Evolutionary conservation across 345 rosid species (phyloP), one percentile per base, ranked within the genome.

Genomic region (Lumnitzera racemosa): DNA sequence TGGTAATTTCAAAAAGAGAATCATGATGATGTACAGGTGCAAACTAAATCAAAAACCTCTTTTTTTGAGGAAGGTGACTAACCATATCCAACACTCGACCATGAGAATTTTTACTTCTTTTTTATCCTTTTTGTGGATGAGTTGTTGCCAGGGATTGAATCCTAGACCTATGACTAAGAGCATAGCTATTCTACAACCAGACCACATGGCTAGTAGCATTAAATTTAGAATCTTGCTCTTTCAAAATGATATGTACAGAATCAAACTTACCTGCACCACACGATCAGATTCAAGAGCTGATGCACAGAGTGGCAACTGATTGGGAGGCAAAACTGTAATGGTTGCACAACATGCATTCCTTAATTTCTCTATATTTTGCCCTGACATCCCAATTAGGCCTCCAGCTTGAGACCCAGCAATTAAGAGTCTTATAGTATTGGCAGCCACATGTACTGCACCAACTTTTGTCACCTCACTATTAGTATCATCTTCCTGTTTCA

Each of bases 361-460:
- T 57, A 82, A 58, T 64, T 80, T 85, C 74, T 71, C 88, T 24
- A 85, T 85, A 59, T 85, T 85, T 70, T 80, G 82, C 46, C 86
- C 88, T 48, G 88, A 80, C 57, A 72, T 68, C 36, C 86, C 86
- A 56, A 85, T 82, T 61, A 85, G 61, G 56, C 73, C 61, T 57
- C 91, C 88, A 0, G 91, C 88, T 66, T 85, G 91, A 0, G 88
- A 74, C 46, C 85, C 91, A 13, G 84, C 88, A 54, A 85, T 82
- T 76, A 85, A 67, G 36, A 85, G 76, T 62, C 86, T 54, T 62
- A 85, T 61, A 0, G 86, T 72, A 67, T 80, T 85, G 6, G 88
- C 88, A 67, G 84, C 88, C 7, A 82, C 76, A 73, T 80, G 87
- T 17, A 81, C 88, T 0, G 70, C 67, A 49, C 71, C 63, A 51